A percentile compares a stretch with the other conserved stretches of the same genome.
Conservation (phyloP, 345 rosid genomes). For the Fremontodendron californicum region DNA sequence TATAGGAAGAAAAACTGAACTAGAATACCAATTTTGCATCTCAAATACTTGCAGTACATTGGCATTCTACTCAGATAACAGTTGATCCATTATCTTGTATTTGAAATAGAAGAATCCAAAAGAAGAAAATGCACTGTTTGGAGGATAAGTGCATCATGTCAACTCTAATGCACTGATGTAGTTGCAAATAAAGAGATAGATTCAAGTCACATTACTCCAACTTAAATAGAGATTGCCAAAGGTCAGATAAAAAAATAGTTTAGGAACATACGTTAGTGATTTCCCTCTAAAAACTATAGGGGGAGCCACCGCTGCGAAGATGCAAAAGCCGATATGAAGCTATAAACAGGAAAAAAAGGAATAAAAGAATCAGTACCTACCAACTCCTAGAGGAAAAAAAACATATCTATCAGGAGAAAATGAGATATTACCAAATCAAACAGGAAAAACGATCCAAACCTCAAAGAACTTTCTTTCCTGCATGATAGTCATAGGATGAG, state of each 20-base stretch:
- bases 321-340: slow-evolving; percentile 74
- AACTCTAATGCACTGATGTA: neutral
- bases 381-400: neutral
- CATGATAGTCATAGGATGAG: slow-evolving; percentile 15
- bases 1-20: neutral
- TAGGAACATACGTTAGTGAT: slow-evolving; percentile 78
- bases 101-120: neutral
- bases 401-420: neutral
- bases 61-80: neutral
- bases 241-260: neutral
- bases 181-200: neutral
- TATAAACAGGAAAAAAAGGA: slow-evolving; percentile 27
- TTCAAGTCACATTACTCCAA: neutral
- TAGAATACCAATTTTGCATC: neutral
- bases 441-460: slow-evolving; percentile 87
- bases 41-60: neutral
- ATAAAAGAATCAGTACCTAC: neutral
- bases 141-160: slow-evolving; percentile 3
- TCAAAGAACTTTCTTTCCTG: slow-evolving; percentile 95
- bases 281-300: slow-evolving; percentile 93
- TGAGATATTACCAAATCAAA: slow-evolving; percentile 55
- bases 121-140: neutral
- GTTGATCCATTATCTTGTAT: neutral
- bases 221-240: neutral
- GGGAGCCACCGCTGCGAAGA: slow-evolving; percentile 94